phyloP scores from a whole-genome alignment of 2,329 filamentous ascomycete species.

The Paracoccidioides lutzii region DNA sequence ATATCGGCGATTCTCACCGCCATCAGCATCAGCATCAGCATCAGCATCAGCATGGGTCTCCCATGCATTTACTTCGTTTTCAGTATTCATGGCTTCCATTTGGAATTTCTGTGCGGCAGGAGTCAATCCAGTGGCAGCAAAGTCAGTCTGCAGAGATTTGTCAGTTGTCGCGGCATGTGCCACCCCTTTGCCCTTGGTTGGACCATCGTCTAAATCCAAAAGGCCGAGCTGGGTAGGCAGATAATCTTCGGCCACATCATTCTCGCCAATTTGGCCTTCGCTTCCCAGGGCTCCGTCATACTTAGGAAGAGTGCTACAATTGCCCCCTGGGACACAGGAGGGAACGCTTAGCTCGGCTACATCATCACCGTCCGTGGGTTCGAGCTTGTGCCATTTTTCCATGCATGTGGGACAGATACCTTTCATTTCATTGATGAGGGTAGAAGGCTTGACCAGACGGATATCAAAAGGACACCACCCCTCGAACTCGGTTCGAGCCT shows the following conservation, averaged over 20 bases:
- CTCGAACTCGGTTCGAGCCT: constrained; percentile 10
- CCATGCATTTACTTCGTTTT: not conserved
- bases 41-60: not conserved
- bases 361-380: not conserved
- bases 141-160: not conserved
- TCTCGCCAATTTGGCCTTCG: not conserved
- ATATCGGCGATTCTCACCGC: too few relatives aligned
- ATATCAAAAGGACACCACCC: constrained; percentile 1
- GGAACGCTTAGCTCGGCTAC: not conserved
- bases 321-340: not conserved
- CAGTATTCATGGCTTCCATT: not conserved
- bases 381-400: constrained; percentile 11
- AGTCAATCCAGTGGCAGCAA: not conserved
- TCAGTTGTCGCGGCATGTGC: not conserved
- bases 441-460: not conserved
- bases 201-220: constrained; percentile 6
- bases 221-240: not conserved
- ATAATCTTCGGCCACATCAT: not conserved
- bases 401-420: constrained; percentile 11
- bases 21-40: not conserved
- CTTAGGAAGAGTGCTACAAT: not conserved
- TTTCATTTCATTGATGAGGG: constrained; percentile 8
- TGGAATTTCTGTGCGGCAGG: too few relatives aligned
- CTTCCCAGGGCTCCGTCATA: constrained; percentile 1
- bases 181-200: constrained; percentile 3